These are phyloP conservation scores for Theileria luwenshuni DNA, from an alignment of 169 alveolate genomes.

Conservation along the genomic window DNA sequence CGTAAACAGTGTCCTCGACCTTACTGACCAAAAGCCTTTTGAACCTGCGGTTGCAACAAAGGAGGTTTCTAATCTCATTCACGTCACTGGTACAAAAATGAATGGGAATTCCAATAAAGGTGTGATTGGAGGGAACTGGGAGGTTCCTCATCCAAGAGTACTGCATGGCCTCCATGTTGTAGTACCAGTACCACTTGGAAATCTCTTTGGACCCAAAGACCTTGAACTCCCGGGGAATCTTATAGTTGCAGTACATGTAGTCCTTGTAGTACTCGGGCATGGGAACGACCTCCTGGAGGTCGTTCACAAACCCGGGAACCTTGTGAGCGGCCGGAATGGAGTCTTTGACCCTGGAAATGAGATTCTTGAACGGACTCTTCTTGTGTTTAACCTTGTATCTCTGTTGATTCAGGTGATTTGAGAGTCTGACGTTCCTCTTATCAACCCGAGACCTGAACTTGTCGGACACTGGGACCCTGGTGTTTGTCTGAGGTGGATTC, in stretches of 20 bases:
- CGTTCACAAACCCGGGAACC: constrained; percentile 45
- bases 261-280: constrained; percentile 24
- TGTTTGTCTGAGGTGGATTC: constrained; percentile 1
- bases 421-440: background rate
- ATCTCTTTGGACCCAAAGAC: constrained; percentile 72
- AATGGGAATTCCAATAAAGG: constrained; percentile 86
- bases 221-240: constrained; percentile 70
- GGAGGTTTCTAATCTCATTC: constrained; percentile 76
- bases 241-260: constrained; percentile 67
- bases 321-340: constrained; percentile 20
- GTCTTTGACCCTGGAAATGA: background rate
- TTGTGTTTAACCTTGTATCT: background rate
- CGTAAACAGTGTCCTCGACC: constrained; percentile 75
- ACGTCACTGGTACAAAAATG: constrained; percentile 83
- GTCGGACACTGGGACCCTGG: background rate
- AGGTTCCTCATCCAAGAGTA: constrained; percentile 80
- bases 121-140: constrained; percentile 81
- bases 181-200: constrained; percentile 85
- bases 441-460: background rate
- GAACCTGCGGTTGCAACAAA: constrained; percentile 74
- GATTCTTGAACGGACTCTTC: background rate
- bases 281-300: constrained; percentile 31
- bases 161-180: constrained; percentile 79
- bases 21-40: constrained; percentile 75
- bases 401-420: background rate